Base-by-base conservation (phyloP, 2,329 filamentous ascomycete species). In the Dactylellina cionopaga region DNA sequence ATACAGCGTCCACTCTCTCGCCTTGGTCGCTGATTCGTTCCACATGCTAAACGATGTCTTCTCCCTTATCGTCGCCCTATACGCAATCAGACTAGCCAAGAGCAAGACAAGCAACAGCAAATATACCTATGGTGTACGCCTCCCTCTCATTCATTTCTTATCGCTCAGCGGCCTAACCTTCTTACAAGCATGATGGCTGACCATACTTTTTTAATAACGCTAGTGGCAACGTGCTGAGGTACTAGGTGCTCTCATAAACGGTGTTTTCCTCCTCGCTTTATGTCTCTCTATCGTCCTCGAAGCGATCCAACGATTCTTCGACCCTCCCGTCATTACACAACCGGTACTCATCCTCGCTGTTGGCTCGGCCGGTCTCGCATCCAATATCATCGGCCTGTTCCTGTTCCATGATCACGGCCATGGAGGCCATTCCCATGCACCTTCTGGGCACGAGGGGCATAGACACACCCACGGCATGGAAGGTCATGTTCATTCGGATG, bases 41-140 rank as follows among this genome's bases (percentile, higher is more conserved):
- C 95, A 99, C 82, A 99, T 99, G 95, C 85, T 99, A 73, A 99
- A 99, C 83, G 95, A 99, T 86, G 95, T 99, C 77, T 89, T 99
- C 73, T 98, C 95, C 0, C 84, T 99, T 11, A 86, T 89, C 64
- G 94, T 99, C 74, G 95, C 95, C 75, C 82, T 98, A 39, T 99
- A 95, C 94, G 95, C 95, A 58, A 95, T 99, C 60, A 91, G 90
- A 74, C 91, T 96, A 54, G 92, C 93, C 24, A 91, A 91, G 80
- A 88, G 91, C 78, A 91, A 89, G 75, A 91, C 89, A 0, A 85
- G 80, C 70, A 96, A 92, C 6, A 93, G 96, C 78, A 91, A 90
- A 80, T 99, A 95, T 80, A 97, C 95, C 13, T 99, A 97, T 80
- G 95, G 95, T 65, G 91, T 93, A 83, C 80, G 90, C 84, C 55